Evolutionary conservation across 2,329 filamentous ascomycete species (phyloP).

Genomic region (Penicillium sp.): DNA sequence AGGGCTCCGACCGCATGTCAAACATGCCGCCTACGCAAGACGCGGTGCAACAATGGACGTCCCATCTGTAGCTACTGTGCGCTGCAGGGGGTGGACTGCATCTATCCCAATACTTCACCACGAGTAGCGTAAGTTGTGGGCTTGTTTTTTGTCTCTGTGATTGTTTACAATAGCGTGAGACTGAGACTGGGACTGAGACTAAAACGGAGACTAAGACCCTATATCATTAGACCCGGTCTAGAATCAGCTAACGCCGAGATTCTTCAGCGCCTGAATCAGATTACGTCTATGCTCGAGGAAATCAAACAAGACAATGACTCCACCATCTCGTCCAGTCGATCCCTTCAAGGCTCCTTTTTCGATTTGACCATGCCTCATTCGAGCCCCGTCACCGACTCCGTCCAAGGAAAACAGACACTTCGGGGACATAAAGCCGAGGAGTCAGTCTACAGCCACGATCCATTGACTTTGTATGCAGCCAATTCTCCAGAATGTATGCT

Average conservation of each 20-base stretch:
- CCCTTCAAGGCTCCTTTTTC: conserved; percentile 16
- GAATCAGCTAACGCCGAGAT: conserved; percentile 22
- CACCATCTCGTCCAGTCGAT: conserved; percentile 13
- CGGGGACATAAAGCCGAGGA: conserved; percentile 13
- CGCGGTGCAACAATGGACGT: conserved; percentile 25
- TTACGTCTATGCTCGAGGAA: conserved; percentile 22
- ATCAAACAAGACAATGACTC: conserved; percentile 19
- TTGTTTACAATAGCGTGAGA: too few species aligned
- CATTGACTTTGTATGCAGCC: conserved; percentile 19
- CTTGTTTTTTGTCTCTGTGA: too few species aligned
- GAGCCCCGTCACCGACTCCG: conserved; percentile 13
- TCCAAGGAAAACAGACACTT: conserved; percentile 4
- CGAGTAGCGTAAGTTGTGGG: conserved; percentile 19
- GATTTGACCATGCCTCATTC: conserved; percentile 11
- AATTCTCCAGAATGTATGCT: conserved; percentile 24
- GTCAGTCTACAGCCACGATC: conserved; percentile 16
- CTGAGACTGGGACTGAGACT: too few species aligned
- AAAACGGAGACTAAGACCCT: neutral
- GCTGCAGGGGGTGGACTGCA: conserved; percentile 20
- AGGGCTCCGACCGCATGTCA: conserved; percentile 27
- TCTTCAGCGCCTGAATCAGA: conserved; percentile 20
- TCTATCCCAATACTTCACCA: conserved; percentile 23
- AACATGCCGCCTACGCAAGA: conserved; percentile 25
- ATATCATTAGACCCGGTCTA: conserved; percentile 11
- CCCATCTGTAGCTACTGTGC: conserved; percentile 25